Percentiles rank a stretch among this genome's conserved stretches.
Evolutionary conservation across 495 filamentous ascomycete genomes (phyloP).

Genomic region (Penicillium coffeae): DNA sequence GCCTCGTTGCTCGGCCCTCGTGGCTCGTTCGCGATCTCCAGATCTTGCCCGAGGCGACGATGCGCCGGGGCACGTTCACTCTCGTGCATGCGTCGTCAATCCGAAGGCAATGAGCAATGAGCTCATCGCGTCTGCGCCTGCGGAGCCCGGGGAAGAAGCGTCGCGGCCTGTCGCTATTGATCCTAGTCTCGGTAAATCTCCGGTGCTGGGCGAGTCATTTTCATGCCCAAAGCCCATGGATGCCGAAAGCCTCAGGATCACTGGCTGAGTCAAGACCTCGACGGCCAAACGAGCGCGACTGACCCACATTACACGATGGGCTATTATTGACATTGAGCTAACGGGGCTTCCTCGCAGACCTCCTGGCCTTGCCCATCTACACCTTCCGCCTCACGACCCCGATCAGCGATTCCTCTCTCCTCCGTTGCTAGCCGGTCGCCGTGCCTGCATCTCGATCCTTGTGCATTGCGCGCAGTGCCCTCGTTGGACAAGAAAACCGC

Average conservation of each 20-base stretch:
- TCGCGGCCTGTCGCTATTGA: not conserved
- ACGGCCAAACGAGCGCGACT: constrained; percentile 1
- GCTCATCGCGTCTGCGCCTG: not conserved
- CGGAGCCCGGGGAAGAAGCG: not conserved
- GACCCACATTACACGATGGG: not conserved
- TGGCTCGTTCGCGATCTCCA: not conserved
- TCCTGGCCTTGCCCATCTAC: constrained; percentile 1
- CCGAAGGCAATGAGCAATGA: too few species aligned
- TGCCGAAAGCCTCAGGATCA: not conserved
- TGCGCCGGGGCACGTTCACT: too few species aligned
- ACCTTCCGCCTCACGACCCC: constrained; percentile 5
- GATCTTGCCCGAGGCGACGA: too few species aligned
- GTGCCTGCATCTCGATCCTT: not conserved
- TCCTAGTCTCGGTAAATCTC: not conserved
- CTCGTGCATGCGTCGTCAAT: too few species aligned
- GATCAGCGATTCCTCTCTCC: constrained; percentile 6
- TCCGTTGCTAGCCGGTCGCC: constrained; percentile 14
- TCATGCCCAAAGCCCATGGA: not conserved
- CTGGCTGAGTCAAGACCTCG: not conserved
- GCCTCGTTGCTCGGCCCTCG: not conserved
- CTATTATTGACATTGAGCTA: constrained; percentile 3
- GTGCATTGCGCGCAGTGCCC: not conserved
- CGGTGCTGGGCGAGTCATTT: not conserved
- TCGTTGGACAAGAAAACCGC: not conserved
- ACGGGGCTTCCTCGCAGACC: constrained; percentile 8